phyloP scores from a whole-genome alignment of 441 rosid species.

The Biscutella laevigata region DNA sequence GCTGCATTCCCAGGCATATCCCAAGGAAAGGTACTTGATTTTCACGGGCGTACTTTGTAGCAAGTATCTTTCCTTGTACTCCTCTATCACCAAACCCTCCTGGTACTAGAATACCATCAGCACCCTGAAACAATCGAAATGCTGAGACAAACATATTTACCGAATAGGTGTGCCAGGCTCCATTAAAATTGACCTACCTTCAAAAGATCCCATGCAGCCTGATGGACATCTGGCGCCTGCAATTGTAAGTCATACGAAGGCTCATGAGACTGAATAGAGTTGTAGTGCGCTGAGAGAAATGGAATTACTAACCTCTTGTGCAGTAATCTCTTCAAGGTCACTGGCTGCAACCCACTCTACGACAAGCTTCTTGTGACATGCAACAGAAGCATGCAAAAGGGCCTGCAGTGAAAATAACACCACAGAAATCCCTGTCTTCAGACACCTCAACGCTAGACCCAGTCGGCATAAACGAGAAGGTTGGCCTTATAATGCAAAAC shows the following conservation, averaged over 20 bases:
- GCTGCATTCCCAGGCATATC: conserved; percentile 96
- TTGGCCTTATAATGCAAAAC: neutral
- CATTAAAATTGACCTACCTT: conserved; percentile 31
- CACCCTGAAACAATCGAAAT: conserved; percentile 41
- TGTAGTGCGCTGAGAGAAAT: neutral
- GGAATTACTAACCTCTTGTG: conserved; percentile 36
- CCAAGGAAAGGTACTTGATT: conserved; percentile 82
- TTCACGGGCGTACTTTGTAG: conserved; percentile 85
- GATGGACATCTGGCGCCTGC: conserved; percentile 43
- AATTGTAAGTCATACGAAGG: conserved; percentile 1
- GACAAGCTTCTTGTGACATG: conserved; percentile 45
- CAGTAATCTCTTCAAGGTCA: conserved; percentile 63
- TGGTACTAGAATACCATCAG: conserved; percentile 92
- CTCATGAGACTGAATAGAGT: neutral
- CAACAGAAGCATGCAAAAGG: conserved; percentile 82
- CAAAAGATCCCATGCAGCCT: conserved; percentile 52
- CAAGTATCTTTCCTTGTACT: conserved; percentile 84
- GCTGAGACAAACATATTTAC: neutral
- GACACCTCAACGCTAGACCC: neutral
- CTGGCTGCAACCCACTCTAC: conserved; percentile 82
- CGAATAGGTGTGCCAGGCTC: neutral
- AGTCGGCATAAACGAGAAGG: neutral
- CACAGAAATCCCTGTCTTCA: neutral
- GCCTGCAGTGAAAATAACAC: conserved; percentile 39
- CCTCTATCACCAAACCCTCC: conserved; percentile 99